Evolutionary conservation across 495 filamentous ascomycete genomes (phyloP).

Genomic region (Hyaloscypha bicolor): DNA sequence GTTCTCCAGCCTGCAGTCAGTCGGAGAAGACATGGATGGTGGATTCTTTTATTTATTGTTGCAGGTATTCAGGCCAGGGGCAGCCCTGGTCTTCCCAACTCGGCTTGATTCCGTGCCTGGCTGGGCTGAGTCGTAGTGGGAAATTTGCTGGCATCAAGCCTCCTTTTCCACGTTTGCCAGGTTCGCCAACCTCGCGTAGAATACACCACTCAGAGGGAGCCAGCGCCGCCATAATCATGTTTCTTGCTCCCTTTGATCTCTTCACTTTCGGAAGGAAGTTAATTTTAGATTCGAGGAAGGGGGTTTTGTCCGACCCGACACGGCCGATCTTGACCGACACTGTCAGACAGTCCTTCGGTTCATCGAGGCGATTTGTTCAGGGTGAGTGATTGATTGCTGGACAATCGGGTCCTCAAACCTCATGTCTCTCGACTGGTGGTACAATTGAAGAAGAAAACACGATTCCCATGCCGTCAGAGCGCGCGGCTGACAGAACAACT

Average conservation of each 20-base stretch:
- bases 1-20: not conserved
- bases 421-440: not conserved
- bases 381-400: too few species aligned
- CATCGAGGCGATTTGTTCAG: too few species aligned
- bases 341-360: too few species aligned
- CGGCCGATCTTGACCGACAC: too few species aligned
- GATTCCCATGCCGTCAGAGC: not conserved
- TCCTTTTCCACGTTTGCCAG: not conserved
- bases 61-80: not conserved
- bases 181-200: not conserved
- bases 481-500: not conserved
- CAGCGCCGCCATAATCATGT: not conserved
- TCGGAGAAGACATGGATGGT: not conserved
- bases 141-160: not conserved
- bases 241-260: not conserved
- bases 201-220: not conserved
- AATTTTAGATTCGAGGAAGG: not conserved
- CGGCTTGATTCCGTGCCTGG: not conserved
- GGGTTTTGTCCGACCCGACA: too few species aligned
- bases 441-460: not conserved
- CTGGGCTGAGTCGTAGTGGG: not conserved
- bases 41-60: not conserved
- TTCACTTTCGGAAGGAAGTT: not conserved
- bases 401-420: not conserved
- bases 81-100: not conserved